These are phyloP conservation scores for Uronychia binucleata DNA, from an alignment of 73 alveolate genomes.

Conservation along the genomic window DNA sequence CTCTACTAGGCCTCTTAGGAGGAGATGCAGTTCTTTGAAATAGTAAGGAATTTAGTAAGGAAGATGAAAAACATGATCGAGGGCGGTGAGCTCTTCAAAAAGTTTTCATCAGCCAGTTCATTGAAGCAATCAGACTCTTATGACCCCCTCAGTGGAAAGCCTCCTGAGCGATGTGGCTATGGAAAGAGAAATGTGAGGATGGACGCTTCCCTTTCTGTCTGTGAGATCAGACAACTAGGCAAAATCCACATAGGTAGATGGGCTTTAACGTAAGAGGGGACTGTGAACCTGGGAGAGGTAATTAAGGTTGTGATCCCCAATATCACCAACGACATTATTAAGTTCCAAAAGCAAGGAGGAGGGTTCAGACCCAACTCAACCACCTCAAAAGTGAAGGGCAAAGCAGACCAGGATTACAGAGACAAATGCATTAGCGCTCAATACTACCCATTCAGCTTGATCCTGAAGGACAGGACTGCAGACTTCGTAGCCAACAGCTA, in stretches of 20 bases:
- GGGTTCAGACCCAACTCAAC: background rate
- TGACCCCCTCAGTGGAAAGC: constrained; percentile 39
- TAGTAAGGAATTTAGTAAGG: constrained; percentile 19
- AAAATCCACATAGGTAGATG: background rate
- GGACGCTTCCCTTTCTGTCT: background rate
- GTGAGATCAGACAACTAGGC: background rate
- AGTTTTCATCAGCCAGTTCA: constrained; percentile 44
- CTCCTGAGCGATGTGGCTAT: constrained; percentile 58
- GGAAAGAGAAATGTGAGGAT: constrained; percentile 51
- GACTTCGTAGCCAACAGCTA: constrained; percentile 43
- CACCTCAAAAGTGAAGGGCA: constrained; percentile 8
- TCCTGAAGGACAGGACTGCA: constrained; percentile 32
- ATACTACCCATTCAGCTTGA: constrained; percentile 29
- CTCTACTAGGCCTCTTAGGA: background rate
- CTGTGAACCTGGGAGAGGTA: constrained; percentile 3
- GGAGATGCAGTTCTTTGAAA: constrained; percentile 30
- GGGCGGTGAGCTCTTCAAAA: constrained; percentile 46
- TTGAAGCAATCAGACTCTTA: constrained; percentile 25
- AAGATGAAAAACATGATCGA: too few relatives aligned
- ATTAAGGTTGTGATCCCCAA: constrained; percentile 23
- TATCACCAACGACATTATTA: constrained; percentile 28
- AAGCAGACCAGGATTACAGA: constrained; percentile 24
- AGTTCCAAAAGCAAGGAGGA: constrained; percentile 13
- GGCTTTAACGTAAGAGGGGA: background rate
- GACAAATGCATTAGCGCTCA: constrained; percentile 18